Evolutionary conservation across 2,329 filamentous ascomycete species (phyloP).

Genomic region (Drechslerella dactyloides): DNA sequence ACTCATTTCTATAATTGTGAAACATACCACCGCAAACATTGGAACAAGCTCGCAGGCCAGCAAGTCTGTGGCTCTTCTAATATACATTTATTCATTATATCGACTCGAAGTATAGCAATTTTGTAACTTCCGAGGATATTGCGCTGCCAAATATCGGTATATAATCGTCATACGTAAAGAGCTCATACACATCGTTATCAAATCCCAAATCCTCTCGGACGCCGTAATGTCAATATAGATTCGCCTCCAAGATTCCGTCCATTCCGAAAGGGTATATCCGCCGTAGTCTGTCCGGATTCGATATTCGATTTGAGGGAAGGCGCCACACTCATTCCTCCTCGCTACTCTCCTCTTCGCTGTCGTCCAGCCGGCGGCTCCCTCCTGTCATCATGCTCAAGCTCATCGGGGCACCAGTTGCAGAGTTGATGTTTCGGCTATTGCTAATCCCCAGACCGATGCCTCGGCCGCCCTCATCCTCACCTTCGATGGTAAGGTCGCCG

Average conservation of each 20-base stretch:
- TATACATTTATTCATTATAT: background rate
- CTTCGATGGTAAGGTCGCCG: conserved; percentile 38
- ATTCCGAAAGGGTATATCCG: background rate
- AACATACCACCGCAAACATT: no score
- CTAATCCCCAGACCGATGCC: conserved; percentile 37
- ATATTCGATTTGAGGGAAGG: background rate
- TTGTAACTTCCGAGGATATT: background rate
- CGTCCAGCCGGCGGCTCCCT: conserved; percentile 20
- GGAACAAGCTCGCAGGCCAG: no score
- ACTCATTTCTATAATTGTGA: no score
- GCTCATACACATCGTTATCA: background rate
- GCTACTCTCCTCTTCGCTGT: conserved; percentile 44
- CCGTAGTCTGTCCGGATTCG: background rate
- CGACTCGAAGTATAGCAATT: background rate
- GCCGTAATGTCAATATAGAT: conserved; percentile 23
- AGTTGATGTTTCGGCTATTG: background rate
- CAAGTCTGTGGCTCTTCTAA: no score
- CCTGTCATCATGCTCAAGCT: conserved; percentile 33
- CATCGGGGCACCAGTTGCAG: conserved; percentile 2
- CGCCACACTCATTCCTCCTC: conserved; percentile 26
- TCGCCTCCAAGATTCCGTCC: conserved; percentile 10
- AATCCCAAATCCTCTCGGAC: background rate
- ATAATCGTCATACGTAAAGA: background rate
- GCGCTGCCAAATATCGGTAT: background rate
- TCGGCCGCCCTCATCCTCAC: conserved; percentile 22